Evolutionary conservation across 2,329 filamentous ascomycete genomes (phyloP), one percentile per base, ranked within the genome.

Genomic region (Phoma sp.): DNA sequence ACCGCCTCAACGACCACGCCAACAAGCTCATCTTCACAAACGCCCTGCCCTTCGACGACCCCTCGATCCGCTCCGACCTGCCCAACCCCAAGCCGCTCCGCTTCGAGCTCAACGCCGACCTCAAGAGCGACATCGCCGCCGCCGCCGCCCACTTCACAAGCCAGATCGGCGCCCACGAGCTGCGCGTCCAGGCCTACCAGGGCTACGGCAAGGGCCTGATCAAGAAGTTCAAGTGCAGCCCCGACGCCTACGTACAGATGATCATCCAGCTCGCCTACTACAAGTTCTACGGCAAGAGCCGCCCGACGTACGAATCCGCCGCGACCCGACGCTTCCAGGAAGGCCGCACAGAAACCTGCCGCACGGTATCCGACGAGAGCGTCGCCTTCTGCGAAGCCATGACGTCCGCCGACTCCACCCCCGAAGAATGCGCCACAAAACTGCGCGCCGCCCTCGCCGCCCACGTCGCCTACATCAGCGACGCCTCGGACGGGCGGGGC

Each of bases 141-240:
- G 95, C 96, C 1, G 82, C 86, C 61, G 82, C 84, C 56, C 90
- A 96, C 79, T 97, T 98, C 78, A 81, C 83, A 57, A 81, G 86
- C 65, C 85, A 96, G 59, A 96, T 99, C 64, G 86, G 86, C 60
- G 84, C 91, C 64, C 95, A 99, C 77, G 90, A 99, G 76, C 88
- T 99, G 40, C 86, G 90, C 21, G 93, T 99, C 2, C 94, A 98
- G 76, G 90, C 92, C 25, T 99, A 96, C 82, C 93, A 98, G 78
- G 94, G 89, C 68, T 99, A 99, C 77, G 95, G 95, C 76, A 99
- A 99, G 82, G 92, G 92, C 24, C 82, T 99, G 59, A 98, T 99
- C 84, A 99, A 99, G 87, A 96, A 96, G 79, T 98, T 99, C 87
- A 96, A 92, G 81, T 96, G 91, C 85, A 96, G 91, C 24, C 95